Evolutionary conservation across 2,329 filamentous ascomycete species (phyloP), one percentile per base, ranked within the genome.

Genomic region (Ploettnerulaceae sp.): DNA sequence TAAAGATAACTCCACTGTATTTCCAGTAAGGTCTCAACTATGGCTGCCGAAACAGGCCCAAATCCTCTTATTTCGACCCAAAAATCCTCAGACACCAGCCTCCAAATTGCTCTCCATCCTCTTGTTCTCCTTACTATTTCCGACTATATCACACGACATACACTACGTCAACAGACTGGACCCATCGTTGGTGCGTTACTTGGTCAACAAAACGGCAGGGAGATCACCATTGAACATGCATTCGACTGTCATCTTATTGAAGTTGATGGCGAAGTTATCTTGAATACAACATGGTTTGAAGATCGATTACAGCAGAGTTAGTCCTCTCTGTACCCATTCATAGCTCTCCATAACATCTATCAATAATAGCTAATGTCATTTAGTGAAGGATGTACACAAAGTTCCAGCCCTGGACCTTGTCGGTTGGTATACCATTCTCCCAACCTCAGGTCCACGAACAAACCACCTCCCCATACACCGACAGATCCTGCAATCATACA

Each of bases 61-160:
- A 82, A 81, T 57, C 71, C 80, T 43, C 73, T 87, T 52, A 64
- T 89, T 36, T 86, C 83, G 5, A 74, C 73, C 48, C 75, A 81
- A 60, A 84, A 81, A 67, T 75, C 80, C 56, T 76, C 77, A 8
- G 61, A 62, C 40, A 84, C 83, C 15, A 80, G 81, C 40, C 79
- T 94, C 34, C 84, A 89, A 55, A 81, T 89, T 46, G 81, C 89
- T 58, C 80, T 98, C 14, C 93, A 98, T 62, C 93, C 93, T 20
- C 82, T 98, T 38, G 90, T 95, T 42, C 84, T 97, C 56, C 86
- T 98, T 69, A 94, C 86, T 55, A 93, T 98, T 61, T 95, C 91
- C 58, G 93, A 98, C 68, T 94, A 95, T 66, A 89, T 97, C 66
- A 95, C 91, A 48, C 81, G 93, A 50, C 90, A 95, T 67, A 87